These are phyloP conservation scores for Globisporangium sylvaticum DNA, from an alignment of 352 stramenopile genomes.

Conservation along the genomic window DNA sequence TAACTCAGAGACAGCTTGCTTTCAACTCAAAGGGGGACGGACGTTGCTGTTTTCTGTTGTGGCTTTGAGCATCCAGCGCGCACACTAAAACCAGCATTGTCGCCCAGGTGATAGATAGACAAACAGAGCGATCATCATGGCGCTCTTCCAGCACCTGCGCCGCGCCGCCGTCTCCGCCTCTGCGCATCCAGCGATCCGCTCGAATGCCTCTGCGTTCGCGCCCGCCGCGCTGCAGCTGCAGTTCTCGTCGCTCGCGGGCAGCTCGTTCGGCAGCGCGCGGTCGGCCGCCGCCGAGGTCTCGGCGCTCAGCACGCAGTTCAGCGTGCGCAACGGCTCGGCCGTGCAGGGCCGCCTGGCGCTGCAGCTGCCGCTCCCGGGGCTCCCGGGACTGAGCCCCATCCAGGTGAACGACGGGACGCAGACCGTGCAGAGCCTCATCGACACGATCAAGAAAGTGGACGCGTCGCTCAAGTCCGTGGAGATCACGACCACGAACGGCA, in stretches of 20 bases:
- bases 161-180: not conserved
- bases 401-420: conserved; percentile 30
- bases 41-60: not conserved
- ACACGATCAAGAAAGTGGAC: conserved; percentile 47
- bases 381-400: conserved; percentile 47
- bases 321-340: conserved; percentile 39
- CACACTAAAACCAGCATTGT: not conserved
- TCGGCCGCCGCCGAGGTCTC: conserved; percentile 1
- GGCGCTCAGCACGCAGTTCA: conserved; percentile 31
- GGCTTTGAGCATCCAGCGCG: not conserved
- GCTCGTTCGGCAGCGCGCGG: not conserved
- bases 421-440: conserved; percentile 50
- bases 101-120: no score
- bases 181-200: not conserved
- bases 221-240: not conserved
- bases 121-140: not conserved
- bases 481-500: conserved; percentile 60
- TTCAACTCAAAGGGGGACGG: not conserved
- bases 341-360: conserved; percentile 41
- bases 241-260: conserved; percentile 5
- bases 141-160: conserved; percentile 15
- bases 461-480: conserved; percentile 59
- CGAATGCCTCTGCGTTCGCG: not conserved
- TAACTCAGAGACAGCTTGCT: not conserved
- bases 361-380: conserved; percentile 55